Base-by-base conservation (phyloP, 495 filamentous ascomycete genomes). In the Neurospora sp. region DNA sequence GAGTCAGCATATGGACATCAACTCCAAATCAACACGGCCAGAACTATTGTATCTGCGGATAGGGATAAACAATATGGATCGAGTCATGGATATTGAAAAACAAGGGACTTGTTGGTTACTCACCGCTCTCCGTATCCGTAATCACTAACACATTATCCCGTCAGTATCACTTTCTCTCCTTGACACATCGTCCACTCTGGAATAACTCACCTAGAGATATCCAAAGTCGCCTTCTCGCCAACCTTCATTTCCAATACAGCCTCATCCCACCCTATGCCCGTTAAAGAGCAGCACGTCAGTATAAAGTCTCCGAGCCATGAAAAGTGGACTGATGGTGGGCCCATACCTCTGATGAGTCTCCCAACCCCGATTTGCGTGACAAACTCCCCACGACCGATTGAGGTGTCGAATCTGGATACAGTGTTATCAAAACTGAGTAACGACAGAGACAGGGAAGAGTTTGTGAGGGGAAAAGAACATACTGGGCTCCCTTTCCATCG, bases 141-240 rank as follows among this genome's bases (percentile, higher is more conserved):
- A 82, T 93, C 92, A 79, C 93, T 94, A 39, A n/a, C 70, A 17
- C 39, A 37, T 72, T 69, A n/a, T 28, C 21, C 3, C n/a, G 42
- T 73, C 24, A 73, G 69, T 17, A 70, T 54, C 45, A 21, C 15
- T 69, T 36, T 62, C 54, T 62, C 24, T 17, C 24, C 8, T 28
- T 9, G 71, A 54, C 21, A 7, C 19, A 75, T 62, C 34, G 10
- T 21, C 28, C 8, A 2, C 43, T 45, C 62, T 28, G 59, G 21
- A 38, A n/a, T 31, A 31, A 82, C 89, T 80, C 85, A 94, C 93
- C 88, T 87, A 37, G 89, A 86, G 75, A 96, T 96, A 40, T 89
- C 92, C 74, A 97, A 83, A 21, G 89, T 90, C 34, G 92, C 89
- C 82, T 90, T 92, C 86, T 96, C 93, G 75, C 93, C 93, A 11